These are phyloP conservation scores for Rhizopus arrhizus DNA, from an alignment of 371 early-diverging fungal genomes.

Conservation along the genomic window DNA sequence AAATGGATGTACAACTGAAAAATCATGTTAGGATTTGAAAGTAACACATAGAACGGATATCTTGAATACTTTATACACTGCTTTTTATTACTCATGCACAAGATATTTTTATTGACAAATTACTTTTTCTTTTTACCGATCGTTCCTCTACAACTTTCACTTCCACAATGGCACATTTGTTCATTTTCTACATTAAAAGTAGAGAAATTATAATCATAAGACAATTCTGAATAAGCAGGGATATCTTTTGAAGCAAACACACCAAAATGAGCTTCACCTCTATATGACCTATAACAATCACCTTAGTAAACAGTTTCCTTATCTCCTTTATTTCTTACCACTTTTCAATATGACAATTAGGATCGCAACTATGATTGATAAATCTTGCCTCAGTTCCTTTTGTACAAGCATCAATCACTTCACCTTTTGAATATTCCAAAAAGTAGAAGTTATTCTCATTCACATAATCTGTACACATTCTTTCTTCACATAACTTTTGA, in stretches of 20 bases:
- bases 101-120: neutral
- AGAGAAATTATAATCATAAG: conserved; percentile 87
- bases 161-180: conserved; percentile 72
- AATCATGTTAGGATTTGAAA: too few relatives aligned
- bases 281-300: conserved; percentile 49
- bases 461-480: conserved; percentile 75
- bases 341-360: conserved; percentile 91
- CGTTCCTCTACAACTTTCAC: conserved; percentile 69
- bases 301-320: neutral
- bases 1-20: too few relatives aligned
- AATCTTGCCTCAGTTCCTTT: conserved; percentile 44
- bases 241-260: conserved; percentile 80
- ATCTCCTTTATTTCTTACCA: conserved; percentile 54
- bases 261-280: conserved; percentile 76
- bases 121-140: conserved; percentile 48
- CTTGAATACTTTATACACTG: too few relatives aligned
- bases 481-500: conserved; percentile 62
- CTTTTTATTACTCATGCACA: too few relatives aligned
- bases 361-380: conserved; percentile 75
- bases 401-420: conserved; percentile 46
- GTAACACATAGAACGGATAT: too few relatives aligned
- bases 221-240: conserved; percentile 71
- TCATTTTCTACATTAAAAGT: conserved; percentile 64
- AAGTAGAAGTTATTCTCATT: conserved; percentile 78
- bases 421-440: conserved; percentile 72